Conservation (phyloP, 768 basidiomycete species). For the Phanerodontia chrysosporium region DNA sequence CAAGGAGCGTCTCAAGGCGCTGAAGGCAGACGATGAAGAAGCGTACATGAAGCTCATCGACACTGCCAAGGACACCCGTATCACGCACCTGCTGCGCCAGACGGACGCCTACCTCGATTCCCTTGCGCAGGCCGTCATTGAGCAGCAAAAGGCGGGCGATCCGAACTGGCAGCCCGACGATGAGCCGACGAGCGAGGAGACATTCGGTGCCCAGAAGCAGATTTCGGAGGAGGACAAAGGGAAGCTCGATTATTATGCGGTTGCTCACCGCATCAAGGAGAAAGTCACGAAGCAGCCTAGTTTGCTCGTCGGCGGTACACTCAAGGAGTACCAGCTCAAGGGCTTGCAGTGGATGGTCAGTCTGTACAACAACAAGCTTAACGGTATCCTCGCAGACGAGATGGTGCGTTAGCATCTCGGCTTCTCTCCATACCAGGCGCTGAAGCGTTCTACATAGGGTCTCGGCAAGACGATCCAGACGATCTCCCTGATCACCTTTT, state of each 20-base stretch:
- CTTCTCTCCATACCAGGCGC: conserved; percentile 1
- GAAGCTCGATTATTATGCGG: conserved; percentile 94
- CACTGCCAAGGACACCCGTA: conserved; percentile 97
- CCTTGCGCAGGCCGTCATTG: conserved; percentile 87
- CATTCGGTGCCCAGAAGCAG: conserved; percentile 79
- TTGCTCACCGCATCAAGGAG: conserved; percentile 91
- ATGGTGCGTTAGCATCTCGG: conserved; percentile 52
- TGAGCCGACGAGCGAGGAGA: conserved; percentile 78
- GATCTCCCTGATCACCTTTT: conserved; percentile 91
- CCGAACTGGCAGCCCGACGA: conserved; percentile 46
- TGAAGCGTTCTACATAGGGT: conserved; percentile 48
- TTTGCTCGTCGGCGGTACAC: conserved; percentile 78
- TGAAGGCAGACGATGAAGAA: conserved; percentile 98
- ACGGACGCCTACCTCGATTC: conserved; percentile 95
- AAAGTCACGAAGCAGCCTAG: conserved; percentile 69
- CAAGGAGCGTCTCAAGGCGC: conserved; percentile 96
- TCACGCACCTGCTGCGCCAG: conserved; percentile 91
- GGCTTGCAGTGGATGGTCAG: conserved; percentile 99
- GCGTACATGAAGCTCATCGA: conserved; percentile 99
- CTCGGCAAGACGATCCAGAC: conserved; percentile 95
- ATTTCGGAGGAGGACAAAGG: conserved; percentile 55
- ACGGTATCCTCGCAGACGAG: conserved; percentile 92
- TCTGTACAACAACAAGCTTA: conserved; percentile 92
- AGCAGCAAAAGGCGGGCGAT: conserved; percentile 79
- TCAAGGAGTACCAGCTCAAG: conserved; percentile 94